Evolutionary conservation across 768 basidiomycete species (phyloP).

Genomic region (Psilocybe azurescens): DNA sequence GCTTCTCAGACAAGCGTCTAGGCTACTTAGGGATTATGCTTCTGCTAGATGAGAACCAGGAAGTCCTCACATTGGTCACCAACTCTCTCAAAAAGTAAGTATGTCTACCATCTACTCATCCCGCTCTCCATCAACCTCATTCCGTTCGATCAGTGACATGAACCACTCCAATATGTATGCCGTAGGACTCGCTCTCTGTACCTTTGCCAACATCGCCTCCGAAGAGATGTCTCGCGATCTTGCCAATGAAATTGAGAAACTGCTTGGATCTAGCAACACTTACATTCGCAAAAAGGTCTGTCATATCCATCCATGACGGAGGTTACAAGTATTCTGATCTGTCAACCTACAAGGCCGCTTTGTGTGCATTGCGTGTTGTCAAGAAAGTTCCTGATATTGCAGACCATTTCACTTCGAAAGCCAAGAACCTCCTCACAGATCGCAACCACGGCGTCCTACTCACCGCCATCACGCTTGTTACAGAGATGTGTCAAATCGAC

Average conservation of each 20-base stretch:
- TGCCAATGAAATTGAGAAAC: conserved; percentile 96
- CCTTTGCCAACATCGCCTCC: conserved; percentile 98
- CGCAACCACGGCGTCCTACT: conserved; percentile 96
- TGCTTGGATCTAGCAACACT: conserved; percentile 95
- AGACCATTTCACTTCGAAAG: conserved; percentile 89
- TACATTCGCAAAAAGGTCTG: conserved; percentile 98
- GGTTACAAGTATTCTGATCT: conserved; percentile 10
- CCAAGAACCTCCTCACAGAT: conserved; percentile 91
- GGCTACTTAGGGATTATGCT: conserved; percentile 99
- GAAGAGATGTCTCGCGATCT: conserved; percentile 99
- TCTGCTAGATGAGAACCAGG: conserved; percentile 95
- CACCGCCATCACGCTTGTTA: conserved; percentile 92
- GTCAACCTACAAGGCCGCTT: conserved; percentile 69
- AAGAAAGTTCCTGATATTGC: conserved; percentile 96
- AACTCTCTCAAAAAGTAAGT: conserved; percentile 97
- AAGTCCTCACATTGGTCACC: conserved; percentile 95
- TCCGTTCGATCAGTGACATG: conserved; percentile 77
- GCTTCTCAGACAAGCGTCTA: conserved; percentile 94
- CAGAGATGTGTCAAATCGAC: conserved; percentile 92
- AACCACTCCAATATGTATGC: conserved; percentile 99
- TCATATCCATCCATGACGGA: conserved; percentile 3
- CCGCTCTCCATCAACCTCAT: conserved; percentile 9
- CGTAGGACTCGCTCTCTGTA: conserved; percentile 95
- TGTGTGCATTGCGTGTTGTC: conserved; percentile 93
- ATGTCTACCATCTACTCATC: neutral